Evolutionary conservation across 208 protist species (phyloP), one percentile per base, ranked within the genome.

Genomic region (Wallacemonas sp.): DNA sequence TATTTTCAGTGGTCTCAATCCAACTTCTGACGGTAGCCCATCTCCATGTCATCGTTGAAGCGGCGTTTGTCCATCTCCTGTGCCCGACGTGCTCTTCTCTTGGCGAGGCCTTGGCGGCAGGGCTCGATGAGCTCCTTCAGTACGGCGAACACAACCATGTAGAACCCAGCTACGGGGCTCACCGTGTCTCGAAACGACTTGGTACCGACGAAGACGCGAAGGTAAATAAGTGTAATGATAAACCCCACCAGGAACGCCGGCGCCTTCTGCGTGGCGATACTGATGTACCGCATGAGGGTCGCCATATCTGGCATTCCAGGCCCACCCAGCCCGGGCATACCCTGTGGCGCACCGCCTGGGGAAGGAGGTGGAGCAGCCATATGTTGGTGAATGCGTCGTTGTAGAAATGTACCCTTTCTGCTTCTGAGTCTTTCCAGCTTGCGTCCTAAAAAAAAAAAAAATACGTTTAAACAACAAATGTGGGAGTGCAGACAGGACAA

Each of bases 111-210:
- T 28, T 62, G 45, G 26, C 51, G 31, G 69, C 70, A 88, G 36
- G 77, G 77, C 53, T 60, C 56, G 4, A 82, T 46, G 22, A 94
- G 66, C 64, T 86, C 79, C 24, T 81, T 69, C 45, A 91, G 51
- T 5, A 88, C 42, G 22, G 89, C 73, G 27, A 91, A 69, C 9
- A 68, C 51, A 6, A 85, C 63, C 14, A 94, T 67, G 62, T 94
- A 85, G 49, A 88, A 91, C 2, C 88, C 88, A 3, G 77, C 77
- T 2, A 94, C 77, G 1, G 88, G 88, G 17, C 73, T 78, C 21
- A 84, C 65, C 12, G 60, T 72, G 22, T 79, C 67, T 0, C 59
- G 42, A 34, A 94, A 86, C 14, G 46, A 58, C 5, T 55, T 53
- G 1, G 49, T 39, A 8, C 88, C 80, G 27, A 91, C 64, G 2